Evolutionary conservation across 495 filamentous ascomycete species (phyloP).

Genomic region (Amniculicola lignicola): DNA sequence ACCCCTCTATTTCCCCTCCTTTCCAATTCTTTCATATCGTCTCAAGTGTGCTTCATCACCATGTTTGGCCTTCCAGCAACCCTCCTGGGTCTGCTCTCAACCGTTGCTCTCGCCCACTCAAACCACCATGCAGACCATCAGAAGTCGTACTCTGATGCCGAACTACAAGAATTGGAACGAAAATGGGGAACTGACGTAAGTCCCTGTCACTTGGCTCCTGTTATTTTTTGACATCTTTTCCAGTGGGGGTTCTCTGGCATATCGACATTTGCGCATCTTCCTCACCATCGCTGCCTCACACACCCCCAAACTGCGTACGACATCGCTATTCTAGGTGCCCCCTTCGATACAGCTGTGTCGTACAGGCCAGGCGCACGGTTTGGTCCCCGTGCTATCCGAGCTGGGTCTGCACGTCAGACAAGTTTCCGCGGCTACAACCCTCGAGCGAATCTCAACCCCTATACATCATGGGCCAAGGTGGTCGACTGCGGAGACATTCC

Average conservation of each 20-base stretch:
- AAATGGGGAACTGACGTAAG: slow-evolving; percentile 56
- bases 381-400: slow-evolving; percentile 76
- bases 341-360: slow-evolving; percentile 78
- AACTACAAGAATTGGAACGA: slow-evolving; percentile 48
- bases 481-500: slow-evolving; percentile 83
- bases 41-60: background rate
- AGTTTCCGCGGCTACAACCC: slow-evolving; percentile 73
- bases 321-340: slow-evolving; percentile 76
- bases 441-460: slow-evolving; percentile 73
- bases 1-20: background rate
- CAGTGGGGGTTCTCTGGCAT: slow-evolving; percentile 78
- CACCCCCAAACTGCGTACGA: slow-evolving; percentile 65
- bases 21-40: background rate
- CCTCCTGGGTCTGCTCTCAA: slow-evolving; percentile 1
- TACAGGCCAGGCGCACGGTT: slow-evolving; percentile 81
- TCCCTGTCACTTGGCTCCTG: background rate
- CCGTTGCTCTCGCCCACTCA: slow-evolving; percentile 18
- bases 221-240: background rate
- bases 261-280: slow-evolving; percentile 74
- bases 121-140: slow-evolving; percentile 21
- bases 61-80: slow-evolving; percentile 8
- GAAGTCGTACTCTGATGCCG: slow-evolving; percentile 15
- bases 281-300: slow-evolving; percentile 69
- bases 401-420: slow-evolving; percentile 43
- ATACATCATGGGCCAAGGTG: slow-evolving; percentile 67